These are phyloP conservation scores for Zygoascus meyerae DNA, from an alignment of 1,139 yeast species.

Conservation along the genomic window DNA sequence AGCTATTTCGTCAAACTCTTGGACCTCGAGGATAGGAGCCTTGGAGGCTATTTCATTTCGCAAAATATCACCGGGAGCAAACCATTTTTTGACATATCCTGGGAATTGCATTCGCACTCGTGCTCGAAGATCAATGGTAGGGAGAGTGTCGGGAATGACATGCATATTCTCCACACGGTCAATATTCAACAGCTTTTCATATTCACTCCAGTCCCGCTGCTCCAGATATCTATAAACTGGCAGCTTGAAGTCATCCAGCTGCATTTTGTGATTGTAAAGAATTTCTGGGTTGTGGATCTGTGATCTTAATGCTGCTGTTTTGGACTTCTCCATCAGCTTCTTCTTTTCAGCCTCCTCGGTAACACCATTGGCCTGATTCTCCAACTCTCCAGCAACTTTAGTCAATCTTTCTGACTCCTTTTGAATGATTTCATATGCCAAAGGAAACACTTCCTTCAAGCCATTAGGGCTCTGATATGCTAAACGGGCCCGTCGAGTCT, in stretches of 20 bases:
- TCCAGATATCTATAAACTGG: constrained; percentile 76
- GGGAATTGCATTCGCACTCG: constrained; percentile 70
- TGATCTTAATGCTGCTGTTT: constrained; percentile 42
- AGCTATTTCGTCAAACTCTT: constrained; percentile 59
- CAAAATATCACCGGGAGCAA: constrained; percentile 71
- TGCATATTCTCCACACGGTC: constrained; percentile 83
- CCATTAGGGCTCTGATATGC: constrained; percentile 64
- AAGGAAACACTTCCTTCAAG: constrained; percentile 65
- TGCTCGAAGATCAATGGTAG: constrained; percentile 79
- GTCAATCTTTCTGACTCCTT: constrained; percentile 36
- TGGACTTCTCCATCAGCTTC: constrained; percentile 16
- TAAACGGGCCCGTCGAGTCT: constrained; percentile 39
- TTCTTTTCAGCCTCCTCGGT: constrained; percentile 15
- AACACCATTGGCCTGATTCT: constrained; percentile 17
- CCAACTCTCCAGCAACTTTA: constrained; percentile 27
- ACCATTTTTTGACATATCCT: constrained; percentile 61
- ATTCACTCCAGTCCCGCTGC: constrained; percentile 63
- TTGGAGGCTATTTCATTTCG: constrained; percentile 66
- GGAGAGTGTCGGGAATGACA: constrained; percentile 89
- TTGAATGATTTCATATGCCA: constrained; percentile 59
- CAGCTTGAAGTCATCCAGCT: constrained; percentile 49
- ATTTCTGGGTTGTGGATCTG: constrained; percentile 81
- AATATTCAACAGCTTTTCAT: constrained; percentile 66
- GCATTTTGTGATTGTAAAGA: constrained; percentile 51
- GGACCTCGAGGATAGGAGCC: constrained; percentile 71